Base-by-base conservation (phyloP, 495 filamentous ascomycete genomes). In the Ramalina peruviana region DNA sequence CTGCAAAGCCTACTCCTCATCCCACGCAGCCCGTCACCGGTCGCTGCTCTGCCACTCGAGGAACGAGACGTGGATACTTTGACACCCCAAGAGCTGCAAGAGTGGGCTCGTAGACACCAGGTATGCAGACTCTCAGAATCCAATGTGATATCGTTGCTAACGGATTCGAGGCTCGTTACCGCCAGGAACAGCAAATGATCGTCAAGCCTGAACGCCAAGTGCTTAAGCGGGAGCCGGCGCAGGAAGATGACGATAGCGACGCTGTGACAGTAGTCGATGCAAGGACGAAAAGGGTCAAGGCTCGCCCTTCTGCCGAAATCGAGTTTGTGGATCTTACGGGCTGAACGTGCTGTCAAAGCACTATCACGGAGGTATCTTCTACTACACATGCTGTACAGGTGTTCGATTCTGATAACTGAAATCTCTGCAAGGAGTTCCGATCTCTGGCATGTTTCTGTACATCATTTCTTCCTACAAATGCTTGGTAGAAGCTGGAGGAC, bases 1-100 rank as follows among this genome's bases (percentile, higher is more conserved):
- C 39, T 54, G 6, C 51, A 54, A 49, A 36, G 46, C 40, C 26
- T 49, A 7, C 38, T 13, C n/a, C 25, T 54, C 1, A 27, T 54
- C 1, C 40, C 51, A 5, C 46, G 20, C 5, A 43, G 45, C 13
- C 51, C 51, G 4, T 39, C 38, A 13, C 40, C 46, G n/a, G 17
- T 17, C 3, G 1, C 23, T 25, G 6, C 4, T 25, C 23, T 25
- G 5, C 39, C 51, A 3, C 21, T 49, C 1, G 51, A 54, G 36
- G 45, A 54, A n/a, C 45, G 45, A 36, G 45, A 48, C 17, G 27
- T 48, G 9, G 45, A 38, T 23, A 48, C 45, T 12, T 25, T 49
- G 3, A 45, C 25, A 13, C 25, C 25, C 7, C 45, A 36, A 12
- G 46, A 49, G 17, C 16, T 49, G 36, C 46, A 27, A 19, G 46